Conservation (phyloP, 306 rosid species). For the Gastrolobium bilobum region DNA sequence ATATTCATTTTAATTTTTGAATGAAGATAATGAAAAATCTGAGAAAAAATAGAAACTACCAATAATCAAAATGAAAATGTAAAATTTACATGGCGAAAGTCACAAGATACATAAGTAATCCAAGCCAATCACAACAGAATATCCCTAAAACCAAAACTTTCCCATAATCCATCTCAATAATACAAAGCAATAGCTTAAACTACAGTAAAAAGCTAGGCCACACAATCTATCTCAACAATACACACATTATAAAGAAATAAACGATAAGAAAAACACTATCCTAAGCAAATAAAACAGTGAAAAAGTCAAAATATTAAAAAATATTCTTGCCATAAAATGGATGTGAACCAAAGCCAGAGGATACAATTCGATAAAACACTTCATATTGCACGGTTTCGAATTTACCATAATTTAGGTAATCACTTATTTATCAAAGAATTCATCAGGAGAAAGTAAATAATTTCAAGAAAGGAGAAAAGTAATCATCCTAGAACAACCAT, state of each 20-base stretch:
- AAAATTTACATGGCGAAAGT: slow-evolving; percentile 1
- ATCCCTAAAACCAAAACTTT: neutral
- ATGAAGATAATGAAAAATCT: neutral
- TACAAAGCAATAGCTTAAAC: neutral
- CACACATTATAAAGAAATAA: neutral
- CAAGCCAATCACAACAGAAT: neutral
- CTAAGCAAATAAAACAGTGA: neutral
- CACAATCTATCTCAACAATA: slow-evolving; percentile 8
- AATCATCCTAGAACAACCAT: slow-evolving; percentile 17
- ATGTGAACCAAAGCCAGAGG: neutral
- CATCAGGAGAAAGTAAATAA: neutral
- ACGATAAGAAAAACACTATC: neutral
- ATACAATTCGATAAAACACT: neutral
- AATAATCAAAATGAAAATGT: neutral
- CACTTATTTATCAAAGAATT: neutral
- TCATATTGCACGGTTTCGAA: neutral
- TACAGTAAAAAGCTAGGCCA: neutral
- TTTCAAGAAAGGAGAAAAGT: neutral
- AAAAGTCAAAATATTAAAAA: neutral
- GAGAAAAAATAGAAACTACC: neutral
- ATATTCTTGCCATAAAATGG: neutral
- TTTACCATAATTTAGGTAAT: neutral
- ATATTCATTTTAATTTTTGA: neutral
- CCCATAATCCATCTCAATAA: neutral
- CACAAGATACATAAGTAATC: neutral